A percentile compares a stretch with the other conserved stretches of the same genome.
These are phyloP conservation scores for Rutstroemia sp. DNA, from an alignment of 2,329 filamentous ascomycete genomes.

Conservation along the genomic window DNA sequence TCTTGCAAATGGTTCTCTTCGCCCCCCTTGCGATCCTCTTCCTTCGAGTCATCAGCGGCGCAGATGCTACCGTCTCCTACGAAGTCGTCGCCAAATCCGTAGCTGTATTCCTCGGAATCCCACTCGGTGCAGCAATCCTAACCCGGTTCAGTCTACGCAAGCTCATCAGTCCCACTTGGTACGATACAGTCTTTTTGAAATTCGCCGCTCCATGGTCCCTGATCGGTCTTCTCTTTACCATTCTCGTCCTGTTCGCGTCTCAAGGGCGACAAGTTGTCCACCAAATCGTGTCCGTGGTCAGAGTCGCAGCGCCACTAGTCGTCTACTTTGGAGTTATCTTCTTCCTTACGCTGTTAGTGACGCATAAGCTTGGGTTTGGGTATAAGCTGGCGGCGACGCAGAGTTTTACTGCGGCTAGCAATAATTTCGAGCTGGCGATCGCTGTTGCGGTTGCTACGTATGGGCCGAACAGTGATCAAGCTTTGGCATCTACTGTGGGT, in stretches of 20 bases:
- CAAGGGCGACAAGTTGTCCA: constrained; percentile 71
- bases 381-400: constrained; percentile 68
- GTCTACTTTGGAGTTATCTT: constrained; percentile 79
- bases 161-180: constrained; percentile 48
- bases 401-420: constrained; percentile 83
- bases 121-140: constrained; percentile 67
- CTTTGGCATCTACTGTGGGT: constrained; percentile 74
- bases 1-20: constrained; percentile 70
- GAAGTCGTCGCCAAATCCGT: constrained; percentile 69
- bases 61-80: constrained; percentile 48
- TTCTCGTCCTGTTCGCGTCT: constrained; percentile 76
- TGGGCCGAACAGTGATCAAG: constrained; percentile 70
- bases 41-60: constrained; percentile 59
- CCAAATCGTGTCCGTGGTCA: constrained; percentile 75
- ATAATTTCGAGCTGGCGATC: constrained; percentile 90
- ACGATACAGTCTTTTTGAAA: constrained; percentile 62
- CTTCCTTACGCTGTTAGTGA: constrained; percentile 55
- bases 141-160: constrained; percentile 58
- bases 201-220: constrained; percentile 67
- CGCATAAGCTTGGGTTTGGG: constrained; percentile 61
- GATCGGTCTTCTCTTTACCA: constrained; percentile 79
- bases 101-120: constrained; percentile 78
- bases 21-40: constrained; percentile 59
- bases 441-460: constrained; percentile 79
- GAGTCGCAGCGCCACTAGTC: constrained; percentile 72